Percentiles rank a stretch among this genome's conserved stretches.
phyloP scores from a whole-genome alignment of 768 basidiomycete species.

The Pulveroboletus ravenelii region DNA sequence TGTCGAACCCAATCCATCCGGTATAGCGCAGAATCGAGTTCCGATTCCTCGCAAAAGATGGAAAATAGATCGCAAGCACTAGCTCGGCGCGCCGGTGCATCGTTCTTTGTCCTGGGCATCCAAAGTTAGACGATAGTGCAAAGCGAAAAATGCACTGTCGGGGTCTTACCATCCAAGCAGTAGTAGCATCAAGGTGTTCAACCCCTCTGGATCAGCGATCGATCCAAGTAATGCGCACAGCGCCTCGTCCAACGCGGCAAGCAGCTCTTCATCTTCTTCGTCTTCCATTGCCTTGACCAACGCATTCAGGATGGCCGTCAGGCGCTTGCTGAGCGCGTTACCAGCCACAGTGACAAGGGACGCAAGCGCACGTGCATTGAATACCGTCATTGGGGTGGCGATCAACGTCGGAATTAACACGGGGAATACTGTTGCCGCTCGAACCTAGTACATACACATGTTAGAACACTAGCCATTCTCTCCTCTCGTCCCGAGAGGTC shows the following conservation, averaged over 20 bases:
- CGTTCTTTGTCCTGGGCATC: slow-evolving; percentile 68
- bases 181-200: slow-evolving; percentile 85
- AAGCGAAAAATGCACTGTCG: background rate
- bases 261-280: slow-evolving; percentile 64
- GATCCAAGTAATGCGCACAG: slow-evolving; percentile 70
- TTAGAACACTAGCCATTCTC: background rate
- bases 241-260: slow-evolving; percentile 68
- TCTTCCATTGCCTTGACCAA: slow-evolving; percentile 75
- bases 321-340: slow-evolving; percentile 76
- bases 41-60: slow-evolving; percentile 78
- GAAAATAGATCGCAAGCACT: slow-evolving; percentile 61
- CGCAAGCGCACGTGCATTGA: slow-evolving; percentile 89
- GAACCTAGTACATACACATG: slow-evolving; percentile 51
- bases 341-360: slow-evolving; percentile 94
- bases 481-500: background rate
- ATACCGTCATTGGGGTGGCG: slow-evolving; percentile 84
- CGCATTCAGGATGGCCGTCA: slow-evolving; percentile 73
- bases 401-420: slow-evolving; percentile 93
- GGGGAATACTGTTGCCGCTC: slow-evolving; percentile 94
- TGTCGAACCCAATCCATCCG: slow-evolving; percentile 94
- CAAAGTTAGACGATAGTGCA: background rate
- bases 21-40: slow-evolving; percentile 79
- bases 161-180: slow-evolving; percentile 75
- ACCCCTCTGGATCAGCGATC: slow-evolving; percentile 78
- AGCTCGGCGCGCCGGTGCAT: slow-evolving; percentile 63